Evolutionary conservation across 2,329 filamentous ascomycete genomes (phyloP).

Genomic region (Aspergillus sp.): DNA sequence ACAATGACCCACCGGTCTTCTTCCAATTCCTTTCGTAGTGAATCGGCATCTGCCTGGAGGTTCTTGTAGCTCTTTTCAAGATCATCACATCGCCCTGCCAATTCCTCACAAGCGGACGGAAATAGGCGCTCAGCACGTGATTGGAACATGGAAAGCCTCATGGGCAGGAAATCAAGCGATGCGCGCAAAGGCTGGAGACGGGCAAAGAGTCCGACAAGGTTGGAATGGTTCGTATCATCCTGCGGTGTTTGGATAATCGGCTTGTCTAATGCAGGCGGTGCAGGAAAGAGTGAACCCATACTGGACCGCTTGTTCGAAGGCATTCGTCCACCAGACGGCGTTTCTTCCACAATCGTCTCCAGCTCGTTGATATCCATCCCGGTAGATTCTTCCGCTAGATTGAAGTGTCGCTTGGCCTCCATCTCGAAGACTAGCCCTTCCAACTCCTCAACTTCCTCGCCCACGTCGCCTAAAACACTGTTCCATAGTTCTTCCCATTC

Average conservation of each 20-base stretch:
- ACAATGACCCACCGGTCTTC: conserved; percentile 96
- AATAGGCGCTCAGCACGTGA: conserved; percentile 74
- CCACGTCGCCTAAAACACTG: conserved; percentile 87
- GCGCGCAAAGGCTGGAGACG: conserved; percentile 92
- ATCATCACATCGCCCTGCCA: conserved; percentile 70
- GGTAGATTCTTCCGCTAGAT: conserved; percentile 60
- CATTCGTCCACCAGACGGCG: conserved; percentile 58
- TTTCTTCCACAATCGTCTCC: conserved; percentile 90
- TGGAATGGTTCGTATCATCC: conserved; percentile 85
- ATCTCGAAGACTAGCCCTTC: conserved; percentile 88
- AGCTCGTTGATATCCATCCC: conserved; percentile 80
- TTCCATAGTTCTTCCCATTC: conserved; percentile 99
- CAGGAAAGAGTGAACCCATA: conserved; percentile 61
- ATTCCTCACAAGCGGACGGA: conserved; percentile 85
- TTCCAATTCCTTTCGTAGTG: conserved; percentile 81
- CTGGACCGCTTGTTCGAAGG: conserved; percentile 65
- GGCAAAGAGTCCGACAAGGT: conserved; percentile 84
- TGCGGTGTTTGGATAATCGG: conserved; percentile 54
- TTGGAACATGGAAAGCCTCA: conserved; percentile 87
- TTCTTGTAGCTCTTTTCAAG: conserved; percentile 86
- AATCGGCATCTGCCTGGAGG: conserved; percentile 86
- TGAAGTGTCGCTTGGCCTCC: conserved; percentile 90
- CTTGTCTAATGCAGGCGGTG: conserved; percentile 39
- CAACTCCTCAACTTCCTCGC: conserved; percentile 79
- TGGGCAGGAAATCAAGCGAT: conserved; percentile 91